phyloP scores from a whole-genome alignment of 192 early-diverging fungal species.

The Lunasporangiospora selenospora region DNA sequence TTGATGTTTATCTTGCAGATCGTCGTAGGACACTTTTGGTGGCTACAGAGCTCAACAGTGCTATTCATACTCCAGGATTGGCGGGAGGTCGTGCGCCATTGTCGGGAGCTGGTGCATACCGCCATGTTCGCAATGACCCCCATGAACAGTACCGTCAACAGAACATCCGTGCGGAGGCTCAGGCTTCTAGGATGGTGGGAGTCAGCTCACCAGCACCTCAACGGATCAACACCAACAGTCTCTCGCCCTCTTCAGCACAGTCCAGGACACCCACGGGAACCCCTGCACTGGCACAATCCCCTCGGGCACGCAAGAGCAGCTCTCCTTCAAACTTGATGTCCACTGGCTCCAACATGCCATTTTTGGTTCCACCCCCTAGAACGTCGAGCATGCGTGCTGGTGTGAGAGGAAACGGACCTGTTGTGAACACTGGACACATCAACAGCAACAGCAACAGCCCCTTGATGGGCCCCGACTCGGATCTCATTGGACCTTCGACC shows the following conservation, averaged over 20 bases:
- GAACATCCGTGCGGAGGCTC: background rate
- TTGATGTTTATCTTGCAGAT: conserved; percentile 63
- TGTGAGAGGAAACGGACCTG: too few relatives aligned
- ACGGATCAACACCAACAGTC: background rate
- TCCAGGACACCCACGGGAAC: conserved; percentile 3
- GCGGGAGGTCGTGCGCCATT: conserved; percentile 13
- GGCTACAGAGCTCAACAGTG: conserved; percentile 53
- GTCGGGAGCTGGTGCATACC: conserved; percentile 22
- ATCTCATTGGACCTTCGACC: too few relatives aligned
- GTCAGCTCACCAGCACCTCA: conserved; percentile 11
- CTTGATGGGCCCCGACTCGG: too few relatives aligned
- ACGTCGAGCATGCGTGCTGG: too few relatives aligned
- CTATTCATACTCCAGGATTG: conserved; percentile 38
- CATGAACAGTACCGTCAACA: conserved; percentile 18
- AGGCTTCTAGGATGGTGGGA: conserved; percentile 26
- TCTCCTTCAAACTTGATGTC: conserved; percentile 32
- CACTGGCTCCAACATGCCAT: conserved; percentile 40
- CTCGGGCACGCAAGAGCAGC: conserved; percentile 28
- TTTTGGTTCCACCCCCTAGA: conserved; percentile 16
- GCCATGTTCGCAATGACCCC: background rate
- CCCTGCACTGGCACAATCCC: conserved; percentile 3
- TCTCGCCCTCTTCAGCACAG: background rate
- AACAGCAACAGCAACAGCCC: too few relatives aligned
- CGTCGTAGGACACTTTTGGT: conserved; percentile 62
- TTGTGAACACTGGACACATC: too few relatives aligned